A percentile compares a stretch with the other conserved stretches of the same genome.
Conservation (phyloP, 345 rosid genomes). For the Populus deltoides region DNA sequence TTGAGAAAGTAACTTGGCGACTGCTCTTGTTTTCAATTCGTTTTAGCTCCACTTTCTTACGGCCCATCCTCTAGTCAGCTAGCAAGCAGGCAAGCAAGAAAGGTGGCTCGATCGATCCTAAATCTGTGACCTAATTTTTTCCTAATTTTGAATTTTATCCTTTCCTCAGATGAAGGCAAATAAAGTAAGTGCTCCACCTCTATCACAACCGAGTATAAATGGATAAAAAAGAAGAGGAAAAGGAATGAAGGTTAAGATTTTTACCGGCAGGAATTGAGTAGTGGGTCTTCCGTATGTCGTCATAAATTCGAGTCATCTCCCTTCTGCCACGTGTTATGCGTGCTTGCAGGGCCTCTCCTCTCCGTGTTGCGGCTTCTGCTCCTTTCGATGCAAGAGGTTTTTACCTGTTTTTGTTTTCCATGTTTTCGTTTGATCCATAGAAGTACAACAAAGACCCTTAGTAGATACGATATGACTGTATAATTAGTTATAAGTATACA, state of each 20-base stretch:
- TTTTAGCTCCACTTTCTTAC: conserved; percentile 60
- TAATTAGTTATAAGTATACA: no score
- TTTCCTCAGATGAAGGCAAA: not conserved
- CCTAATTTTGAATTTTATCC: not conserved
- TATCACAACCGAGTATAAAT: no score
- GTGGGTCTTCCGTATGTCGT: not conserved
- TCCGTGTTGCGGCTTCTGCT: not conserved
- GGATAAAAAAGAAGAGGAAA: not conserved
- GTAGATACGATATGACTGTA: no score
- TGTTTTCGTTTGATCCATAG: no score
- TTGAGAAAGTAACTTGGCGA: conserved; percentile 66
- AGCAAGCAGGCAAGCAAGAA: not conserved
- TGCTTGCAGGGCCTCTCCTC: not conserved
- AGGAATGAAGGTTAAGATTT: not conserved
- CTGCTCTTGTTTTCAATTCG: conserved; percentile 61
- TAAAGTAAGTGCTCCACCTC: not conserved
- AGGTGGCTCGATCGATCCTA: not conserved
- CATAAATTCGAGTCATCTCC: not conserved
- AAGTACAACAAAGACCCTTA: no score
- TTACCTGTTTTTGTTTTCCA: not conserved
- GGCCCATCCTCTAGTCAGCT: conserved; percentile 14
- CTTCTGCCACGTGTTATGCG: not conserved
- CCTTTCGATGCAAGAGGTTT: not conserved
- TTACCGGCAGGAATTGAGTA: not conserved
- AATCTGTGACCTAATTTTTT: not conserved